Percentiles rank a stretch among this genome's conserved stretches.
Evolutionary conservation across 148 eudicot species (phyloP).

Genomic region (Bassia scoparia): DNA sequence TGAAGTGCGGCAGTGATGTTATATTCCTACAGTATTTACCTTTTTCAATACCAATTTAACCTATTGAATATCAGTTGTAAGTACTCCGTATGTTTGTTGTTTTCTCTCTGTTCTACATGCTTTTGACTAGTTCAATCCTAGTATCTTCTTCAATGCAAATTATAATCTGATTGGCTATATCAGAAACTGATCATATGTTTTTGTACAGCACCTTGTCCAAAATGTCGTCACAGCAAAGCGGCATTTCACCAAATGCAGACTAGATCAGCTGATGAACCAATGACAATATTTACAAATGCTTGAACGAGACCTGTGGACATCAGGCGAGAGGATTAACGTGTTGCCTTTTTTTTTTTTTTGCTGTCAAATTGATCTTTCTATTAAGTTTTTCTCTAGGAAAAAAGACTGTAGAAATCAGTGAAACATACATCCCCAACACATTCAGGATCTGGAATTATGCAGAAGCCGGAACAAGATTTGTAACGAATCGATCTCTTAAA

Average conservation of each 20-base stretch:
- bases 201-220: constrained; percentile 55
- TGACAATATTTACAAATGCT: constrained; percentile 62
- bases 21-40: not conserved
- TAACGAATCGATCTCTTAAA: no score
- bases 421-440: no score
- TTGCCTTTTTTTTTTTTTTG: not conserved
- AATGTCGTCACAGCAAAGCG: constrained; percentile 49
- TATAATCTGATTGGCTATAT: not conserved
- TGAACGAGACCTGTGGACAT: constrained; percentile 43
- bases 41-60: no score
- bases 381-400: not conserved
- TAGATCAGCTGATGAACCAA: constrained; percentile 86
- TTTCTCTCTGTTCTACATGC: not conserved
- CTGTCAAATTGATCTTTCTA: not conserved
- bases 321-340: constrained; percentile 57
- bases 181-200: not conserved
- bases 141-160: not conserved
- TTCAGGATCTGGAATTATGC: no score
- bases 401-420: no score
- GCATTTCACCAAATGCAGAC: constrained; percentile 51
- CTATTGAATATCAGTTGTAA: not conserved
- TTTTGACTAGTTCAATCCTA: not conserved
- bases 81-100: not conserved
- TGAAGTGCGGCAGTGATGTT: not conserved
- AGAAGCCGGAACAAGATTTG: no score